A percentile compares a stretch with the other conserved stretches of the same genome.
Conservation (phyloP, 2,329 filamentous ascomycete genomes). For the Podosphaera aphanis region DNA sequence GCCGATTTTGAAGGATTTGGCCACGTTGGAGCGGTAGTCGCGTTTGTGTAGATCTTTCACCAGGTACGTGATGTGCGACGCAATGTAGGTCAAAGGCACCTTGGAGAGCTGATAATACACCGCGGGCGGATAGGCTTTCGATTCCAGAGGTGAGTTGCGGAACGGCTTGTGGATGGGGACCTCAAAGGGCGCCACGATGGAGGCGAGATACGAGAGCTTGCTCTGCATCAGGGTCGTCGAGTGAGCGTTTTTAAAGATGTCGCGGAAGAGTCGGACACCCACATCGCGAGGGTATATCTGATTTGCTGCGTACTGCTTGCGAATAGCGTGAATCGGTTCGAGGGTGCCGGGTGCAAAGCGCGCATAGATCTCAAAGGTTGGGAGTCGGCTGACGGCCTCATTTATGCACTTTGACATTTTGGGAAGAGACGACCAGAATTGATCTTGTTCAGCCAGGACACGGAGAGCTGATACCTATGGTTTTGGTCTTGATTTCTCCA, state of each 20-base stretch:
- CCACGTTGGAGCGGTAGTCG: background rate
- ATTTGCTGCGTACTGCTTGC: background rate
- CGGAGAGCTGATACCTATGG: too few relatives aligned
- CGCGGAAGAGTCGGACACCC: background rate
- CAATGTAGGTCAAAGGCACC: background rate
- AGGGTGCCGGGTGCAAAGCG: background rate
- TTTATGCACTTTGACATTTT: too few relatives aligned
- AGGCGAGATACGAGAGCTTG: background rate
- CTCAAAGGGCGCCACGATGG: background rate
- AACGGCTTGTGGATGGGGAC: background rate
- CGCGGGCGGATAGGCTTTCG: background rate
- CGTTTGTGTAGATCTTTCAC: background rate
- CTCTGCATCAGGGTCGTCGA: background rate
- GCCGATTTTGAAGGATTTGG: background rate
- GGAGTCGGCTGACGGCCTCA: background rate
- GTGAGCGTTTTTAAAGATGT: background rate
- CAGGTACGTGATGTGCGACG: background rate
- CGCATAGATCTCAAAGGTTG: background rate
- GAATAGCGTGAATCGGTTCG: background rate
- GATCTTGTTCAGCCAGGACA: too few relatives aligned
- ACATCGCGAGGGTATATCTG: background rate
- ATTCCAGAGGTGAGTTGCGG: background rate
- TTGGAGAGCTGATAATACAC: background rate
- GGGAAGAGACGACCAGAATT: too few relatives aligned
- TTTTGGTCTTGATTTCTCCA: too few relatives aligned